A percentile compares a stretch with the other conserved stretches of the same genome.
Conservation (phyloP, 23 red algal species). For the Gracilaria domingensis region DNA sequence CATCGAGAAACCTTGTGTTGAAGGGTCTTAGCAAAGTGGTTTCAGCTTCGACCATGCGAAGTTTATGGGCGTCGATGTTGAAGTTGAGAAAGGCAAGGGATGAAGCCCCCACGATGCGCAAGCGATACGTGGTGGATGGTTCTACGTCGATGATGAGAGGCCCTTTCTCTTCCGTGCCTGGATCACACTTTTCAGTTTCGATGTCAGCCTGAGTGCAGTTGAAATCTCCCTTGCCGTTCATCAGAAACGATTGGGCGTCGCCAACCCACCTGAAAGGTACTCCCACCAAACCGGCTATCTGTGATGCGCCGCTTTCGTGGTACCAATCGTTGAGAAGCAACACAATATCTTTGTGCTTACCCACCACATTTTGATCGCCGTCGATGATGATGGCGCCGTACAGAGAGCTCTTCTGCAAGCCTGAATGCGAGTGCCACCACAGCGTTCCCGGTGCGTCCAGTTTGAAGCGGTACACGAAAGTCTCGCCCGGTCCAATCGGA, state of each 20-base stretch:
- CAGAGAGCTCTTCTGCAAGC: conserved; percentile 53
- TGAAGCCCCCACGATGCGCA: conserved; percentile 48
- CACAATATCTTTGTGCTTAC: background rate
- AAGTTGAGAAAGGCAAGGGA: conserved; percentile 65
- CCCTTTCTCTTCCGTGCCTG: background rate
- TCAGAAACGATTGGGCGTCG: conserved; percentile 29
- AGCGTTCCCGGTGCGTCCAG: conserved; percentile 44
- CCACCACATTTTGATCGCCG: conserved; percentile 39
- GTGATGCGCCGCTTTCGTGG: background rate
- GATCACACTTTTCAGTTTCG: conserved; percentile 7
- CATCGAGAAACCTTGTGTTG: conserved; percentile 34
- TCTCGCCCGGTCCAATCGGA: conserved; percentile 35
- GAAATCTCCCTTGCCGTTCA: conserved; percentile 56
- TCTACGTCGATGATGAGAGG: conserved; percentile 43
- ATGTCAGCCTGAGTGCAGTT: conserved; percentile 41
- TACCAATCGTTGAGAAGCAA: conserved; percentile 61
- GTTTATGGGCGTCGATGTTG: conserved; percentile 35
- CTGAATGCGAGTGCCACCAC: conserved; percentile 63
- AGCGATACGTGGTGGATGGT: conserved; percentile 32
- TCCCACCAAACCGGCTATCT: conserved; percentile 29
- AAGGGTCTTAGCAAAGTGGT: conserved; percentile 30
- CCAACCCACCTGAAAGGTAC: conserved; percentile 56
- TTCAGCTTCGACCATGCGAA: conserved; percentile 36
- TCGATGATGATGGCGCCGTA: conserved; percentile 53
- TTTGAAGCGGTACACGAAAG: conserved; percentile 42